Percentiles rank a stretch among this genome's conserved stretches.
Conservation (phyloP, 306 rosid species). For the Lablab purpureus region DNA sequence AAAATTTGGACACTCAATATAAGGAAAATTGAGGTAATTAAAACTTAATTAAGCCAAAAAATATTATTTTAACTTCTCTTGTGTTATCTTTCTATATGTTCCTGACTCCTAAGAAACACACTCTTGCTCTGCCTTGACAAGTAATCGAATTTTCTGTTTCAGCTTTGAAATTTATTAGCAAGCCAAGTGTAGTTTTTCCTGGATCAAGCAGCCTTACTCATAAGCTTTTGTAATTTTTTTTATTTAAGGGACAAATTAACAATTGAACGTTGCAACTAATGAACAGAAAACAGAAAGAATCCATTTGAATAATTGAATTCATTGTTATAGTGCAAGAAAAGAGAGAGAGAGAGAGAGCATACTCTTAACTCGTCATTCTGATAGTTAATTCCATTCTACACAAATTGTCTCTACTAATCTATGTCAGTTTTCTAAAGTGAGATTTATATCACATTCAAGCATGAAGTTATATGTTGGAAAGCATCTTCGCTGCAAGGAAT, state of each 20-base stretch:
- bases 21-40: no score
- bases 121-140: conserved; percentile 8
- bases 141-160: background rate
- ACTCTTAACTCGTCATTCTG: background rate
- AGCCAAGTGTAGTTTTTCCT: background rate
- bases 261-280: background rate
- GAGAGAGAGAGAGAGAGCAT: background rate
- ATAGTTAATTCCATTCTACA: background rate
- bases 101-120: background rate
- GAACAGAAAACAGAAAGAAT: background rate
- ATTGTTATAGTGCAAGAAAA: background rate
- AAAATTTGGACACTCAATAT: no score
- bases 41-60: no score
- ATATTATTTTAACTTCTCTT: background rate
- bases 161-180: background rate
- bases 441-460: conserved; percentile 8
- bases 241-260: background rate
- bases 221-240: background rate
- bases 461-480: background rate
- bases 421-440: conserved; percentile 1
- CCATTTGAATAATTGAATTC: background rate
- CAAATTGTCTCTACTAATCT: conserved; percentile 27
- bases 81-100: background rate
- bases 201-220: background rate
- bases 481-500: background rate